phyloP scores from a whole-genome alignment of 768 basidiomycete species.

The Kwoniella dejecticola region DNA sequence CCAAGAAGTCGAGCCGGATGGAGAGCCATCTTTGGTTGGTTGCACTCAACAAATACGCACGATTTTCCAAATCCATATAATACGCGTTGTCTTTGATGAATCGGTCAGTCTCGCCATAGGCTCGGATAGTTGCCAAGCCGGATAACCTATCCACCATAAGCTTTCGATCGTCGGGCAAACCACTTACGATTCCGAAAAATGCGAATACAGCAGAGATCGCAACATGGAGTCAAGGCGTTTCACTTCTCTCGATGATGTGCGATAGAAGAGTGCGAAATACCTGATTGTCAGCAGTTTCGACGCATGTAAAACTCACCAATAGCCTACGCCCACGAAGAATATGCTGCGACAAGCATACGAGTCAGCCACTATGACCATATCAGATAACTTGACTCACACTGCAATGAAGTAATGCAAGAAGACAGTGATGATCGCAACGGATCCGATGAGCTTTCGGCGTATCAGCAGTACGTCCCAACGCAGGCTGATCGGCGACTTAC shows the following conservation, averaged over 20 bases:
- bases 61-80: slow-evolving; percentile 84
- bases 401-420: slow-evolving; percentile 50
- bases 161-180: slow-evolving; percentile 59
- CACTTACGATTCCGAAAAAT: slow-evolving; percentile 85
- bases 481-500: slow-evolving; percentile 45
- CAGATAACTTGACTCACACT: slow-evolving; percentile 28
- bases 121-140: slow-evolving; percentile 67
- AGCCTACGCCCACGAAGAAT: slow-evolving; percentile 40
- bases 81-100: slow-evolving; percentile 74
- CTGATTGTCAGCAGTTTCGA: slow-evolving; percentile 15
- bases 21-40: slow-evolving; percentile 77
- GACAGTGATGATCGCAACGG: slow-evolving; percentile 47
- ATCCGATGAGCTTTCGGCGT: slow-evolving; percentile 30
- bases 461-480: background rate
- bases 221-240: slow-evolving; percentile 72
- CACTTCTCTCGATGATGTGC: slow-evolving; percentile 78
- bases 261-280: slow-evolving; percentile 69
- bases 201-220: slow-evolving; percentile 82
- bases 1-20: slow-evolving; percentile 84
- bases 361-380: no score
- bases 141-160: slow-evolving; percentile 31
- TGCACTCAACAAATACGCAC: slow-evolving; percentile 76
- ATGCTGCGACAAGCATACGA: slow-evolving; percentile 29
- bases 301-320: slow-evolving; percentile 24
- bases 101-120: slow-evolving; percentile 74